Conservation (phyloP, 1,139 yeast species). For the Sugiyamaella paludigena region DNA sequence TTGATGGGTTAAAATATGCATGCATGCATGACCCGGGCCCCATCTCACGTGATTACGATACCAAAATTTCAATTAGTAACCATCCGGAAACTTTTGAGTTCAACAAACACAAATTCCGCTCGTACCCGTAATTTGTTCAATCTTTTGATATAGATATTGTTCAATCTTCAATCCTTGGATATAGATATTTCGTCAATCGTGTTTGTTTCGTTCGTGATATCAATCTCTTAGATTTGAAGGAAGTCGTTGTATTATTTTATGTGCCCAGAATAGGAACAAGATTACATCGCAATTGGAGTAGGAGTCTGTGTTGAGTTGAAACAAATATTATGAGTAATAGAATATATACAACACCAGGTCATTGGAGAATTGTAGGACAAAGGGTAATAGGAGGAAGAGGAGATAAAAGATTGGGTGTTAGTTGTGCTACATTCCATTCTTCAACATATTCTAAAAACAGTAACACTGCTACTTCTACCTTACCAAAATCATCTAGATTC, state of each 20-base stretch:
- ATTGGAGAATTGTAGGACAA: background rate
- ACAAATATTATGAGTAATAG: background rate
- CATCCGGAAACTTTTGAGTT: too few species aligned
- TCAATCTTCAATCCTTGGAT: too few species aligned
- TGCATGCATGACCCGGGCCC: conserved; percentile 8
- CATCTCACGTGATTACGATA: conserved; percentile 30
- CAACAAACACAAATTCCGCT: too few species aligned
- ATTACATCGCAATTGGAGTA: background rate
- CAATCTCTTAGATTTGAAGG: too few species aligned
- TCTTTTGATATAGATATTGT: too few species aligned
- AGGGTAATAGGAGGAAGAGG: background rate
- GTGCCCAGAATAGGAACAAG: background rate
- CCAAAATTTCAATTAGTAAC: background rate
- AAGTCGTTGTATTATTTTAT: background rate
- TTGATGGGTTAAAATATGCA: background rate
- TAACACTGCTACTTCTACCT: background rate
- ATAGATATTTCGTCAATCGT: too few species aligned
- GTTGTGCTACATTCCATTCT: conserved; percentile 9
- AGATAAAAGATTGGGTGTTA: too few species aligned
- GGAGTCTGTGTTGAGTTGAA: background rate
- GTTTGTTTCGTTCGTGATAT: too few species aligned
- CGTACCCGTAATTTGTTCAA: too few species aligned
- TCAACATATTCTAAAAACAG: background rate
- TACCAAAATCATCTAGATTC: conserved; percentile 59
- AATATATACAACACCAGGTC: background rate